Percentiles rank a stretch among this genome's conserved stretches.
Evolutionary conservation across 192 early-diverging fungal genomes (phyloP).

Genomic region (Coemansia sp.): DNA sequence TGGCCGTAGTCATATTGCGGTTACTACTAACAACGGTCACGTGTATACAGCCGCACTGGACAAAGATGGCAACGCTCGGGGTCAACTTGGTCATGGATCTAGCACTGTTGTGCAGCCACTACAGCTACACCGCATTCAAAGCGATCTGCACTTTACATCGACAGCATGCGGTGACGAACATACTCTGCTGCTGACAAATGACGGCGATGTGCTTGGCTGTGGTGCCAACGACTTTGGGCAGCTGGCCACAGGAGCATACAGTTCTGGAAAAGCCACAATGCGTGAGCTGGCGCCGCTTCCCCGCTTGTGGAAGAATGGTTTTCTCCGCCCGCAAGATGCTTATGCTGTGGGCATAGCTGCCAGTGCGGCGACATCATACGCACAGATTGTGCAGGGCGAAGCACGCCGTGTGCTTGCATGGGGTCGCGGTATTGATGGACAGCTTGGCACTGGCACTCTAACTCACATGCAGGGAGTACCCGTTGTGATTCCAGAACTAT

Average conservation of each 20-base stretch:
- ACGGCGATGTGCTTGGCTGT: conserved; percentile 43
- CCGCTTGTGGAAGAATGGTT: conserved; percentile 24
- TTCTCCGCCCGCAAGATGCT: conserved; percentile 5
- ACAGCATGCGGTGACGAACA: conserved; percentile 33
- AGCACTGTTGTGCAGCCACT: conserved; percentile 5
- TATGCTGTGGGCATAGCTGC: conserved; percentile 31
- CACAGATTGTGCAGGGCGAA: conserved; percentile 13
- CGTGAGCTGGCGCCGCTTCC: conserved; percentile 16
- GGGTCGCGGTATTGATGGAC: conserved; percentile 44
- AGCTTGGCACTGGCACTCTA: conserved; percentile 32
- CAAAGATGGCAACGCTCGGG: conserved; percentile 19
- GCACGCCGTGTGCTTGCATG: conserved; percentile 21
- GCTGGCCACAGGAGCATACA: conserved; percentile 36
- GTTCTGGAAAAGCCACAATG: conserved; percentile 20
- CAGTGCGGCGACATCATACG: conserved; percentile 30
- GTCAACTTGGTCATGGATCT: conserved; percentile 25
- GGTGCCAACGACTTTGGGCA: conserved; percentile 51
- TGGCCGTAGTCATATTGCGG: conserved; percentile 37
- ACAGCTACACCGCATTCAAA: conserved; percentile 19
- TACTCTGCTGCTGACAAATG: conserved; percentile 30
- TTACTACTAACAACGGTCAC: conserved; percentile 26
- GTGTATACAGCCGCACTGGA: conserved; percentile 39
- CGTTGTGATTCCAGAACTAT: conserved; percentile 9
- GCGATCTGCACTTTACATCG: conserved; percentile 14
- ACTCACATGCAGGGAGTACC: conserved; percentile 34